These are phyloP conservation scores for Nyssa sinensis DNA, from an alignment of 148 eudicot species.

Conservation along the genomic window DNA sequence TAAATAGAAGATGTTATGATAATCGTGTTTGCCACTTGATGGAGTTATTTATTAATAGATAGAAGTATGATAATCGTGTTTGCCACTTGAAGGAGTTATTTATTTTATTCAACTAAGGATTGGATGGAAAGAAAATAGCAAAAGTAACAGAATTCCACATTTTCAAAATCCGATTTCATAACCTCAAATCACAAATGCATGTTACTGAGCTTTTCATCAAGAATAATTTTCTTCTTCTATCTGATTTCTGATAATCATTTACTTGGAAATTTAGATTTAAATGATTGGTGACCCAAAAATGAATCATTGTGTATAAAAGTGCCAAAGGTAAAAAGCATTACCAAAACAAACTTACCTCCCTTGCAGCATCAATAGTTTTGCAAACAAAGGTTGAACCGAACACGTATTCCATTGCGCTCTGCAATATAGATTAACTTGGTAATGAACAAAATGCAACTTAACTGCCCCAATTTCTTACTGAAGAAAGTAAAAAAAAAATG, in stretches of 20 bases:
- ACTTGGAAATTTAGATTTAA: too few species aligned
- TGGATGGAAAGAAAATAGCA: neutral
- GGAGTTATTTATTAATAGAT: too few species aligned
- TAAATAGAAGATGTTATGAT: too few species aligned
- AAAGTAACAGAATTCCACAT: neutral
- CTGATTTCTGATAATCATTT: too few species aligned
- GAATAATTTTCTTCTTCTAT: too few species aligned
- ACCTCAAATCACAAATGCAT: too few species aligned
- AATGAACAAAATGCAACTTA: neutral
- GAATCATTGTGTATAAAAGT: neutral
- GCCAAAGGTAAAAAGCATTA: slow-evolving; percentile 1
- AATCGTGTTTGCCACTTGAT: too few species aligned
- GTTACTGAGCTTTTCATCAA: too few species aligned
- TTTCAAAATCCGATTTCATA: neutral
- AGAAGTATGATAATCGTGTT: too few species aligned
- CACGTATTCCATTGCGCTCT: slow-evolving; percentile 97
- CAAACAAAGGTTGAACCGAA: slow-evolving; percentile 98
- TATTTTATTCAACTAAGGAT: neutral
- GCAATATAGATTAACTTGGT: slow-evolving; percentile 26
- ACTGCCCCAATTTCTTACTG: too few species aligned
- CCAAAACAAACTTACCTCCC: slow-evolving; percentile 54
- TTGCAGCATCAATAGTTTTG: slow-evolving; percentile 84
- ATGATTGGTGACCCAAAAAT: too few species aligned
- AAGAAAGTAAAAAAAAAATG: neutral
- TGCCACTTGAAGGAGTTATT: too few species aligned